phyloP scores from a whole-genome alignment of 2,329 filamentous ascomycete genomes.

The Aspergillus pseudotamarii region DNA sequence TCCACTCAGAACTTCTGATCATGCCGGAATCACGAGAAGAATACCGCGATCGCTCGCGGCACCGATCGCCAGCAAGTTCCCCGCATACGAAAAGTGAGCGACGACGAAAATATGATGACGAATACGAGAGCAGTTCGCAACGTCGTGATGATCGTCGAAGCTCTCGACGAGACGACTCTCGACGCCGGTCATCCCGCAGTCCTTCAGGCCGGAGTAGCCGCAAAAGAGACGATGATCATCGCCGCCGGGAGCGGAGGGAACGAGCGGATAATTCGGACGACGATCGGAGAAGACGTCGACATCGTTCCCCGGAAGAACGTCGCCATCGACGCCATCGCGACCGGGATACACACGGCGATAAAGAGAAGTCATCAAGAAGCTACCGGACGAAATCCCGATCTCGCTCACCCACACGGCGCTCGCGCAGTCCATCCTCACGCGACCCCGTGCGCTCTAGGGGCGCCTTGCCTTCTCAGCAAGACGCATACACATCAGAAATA shows the following conservation, averaged over 20 bases:
- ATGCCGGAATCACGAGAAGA: constrained; percentile 33
- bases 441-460: constrained; percentile 37
- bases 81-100: constrained; percentile 24
- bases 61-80: constrained; percentile 25
- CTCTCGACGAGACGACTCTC: constrained; percentile 30
- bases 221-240: constrained; percentile 25
- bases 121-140: constrained; percentile 28
- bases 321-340: constrained; percentile 31
- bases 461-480: constrained; percentile 50
- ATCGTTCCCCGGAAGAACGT: constrained; percentile 30
- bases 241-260: constrained; percentile 28
- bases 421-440: constrained; percentile 30
- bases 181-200: constrained; percentile 29
- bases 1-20: background rate
- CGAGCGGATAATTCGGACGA: constrained; percentile 28
- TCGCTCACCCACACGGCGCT: constrained; percentile 29
- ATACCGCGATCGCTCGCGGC: constrained; percentile 23
- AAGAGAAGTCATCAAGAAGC: constrained; percentile 26
- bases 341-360: constrained; percentile 20
- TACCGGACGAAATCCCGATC: constrained; percentile 30
- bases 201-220: constrained; percentile 25
- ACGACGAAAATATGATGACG: constrained; percentile 25
- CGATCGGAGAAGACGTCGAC: constrained; percentile 30
- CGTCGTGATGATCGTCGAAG: constrained; percentile 30
- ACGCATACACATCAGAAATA: constrained; percentile 44